phyloP scores from a whole-genome alignment of 495 filamentous ascomycete species.

The Tetracladium marchalianum region DNA sequence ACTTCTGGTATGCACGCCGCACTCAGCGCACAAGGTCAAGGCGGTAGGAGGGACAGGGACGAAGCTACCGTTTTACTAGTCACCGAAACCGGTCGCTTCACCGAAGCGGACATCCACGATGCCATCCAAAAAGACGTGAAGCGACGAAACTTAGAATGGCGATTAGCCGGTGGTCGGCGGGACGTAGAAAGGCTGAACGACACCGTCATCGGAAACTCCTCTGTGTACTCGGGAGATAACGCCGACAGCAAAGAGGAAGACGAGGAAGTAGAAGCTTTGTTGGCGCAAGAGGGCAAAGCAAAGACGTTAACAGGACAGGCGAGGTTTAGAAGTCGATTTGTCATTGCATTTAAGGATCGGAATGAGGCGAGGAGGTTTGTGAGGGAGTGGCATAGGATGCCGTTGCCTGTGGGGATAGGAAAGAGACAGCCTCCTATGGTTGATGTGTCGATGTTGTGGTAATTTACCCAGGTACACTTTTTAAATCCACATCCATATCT shows the following conservation, averaged over 20 bases:
- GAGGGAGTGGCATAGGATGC: conserved; percentile 42
- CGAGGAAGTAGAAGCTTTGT: background rate
- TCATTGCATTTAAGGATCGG: conserved; percentile 36
- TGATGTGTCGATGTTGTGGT: conserved; percentile 40
- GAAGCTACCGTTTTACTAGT: conserved; percentile 32
- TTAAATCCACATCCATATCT: background rate
- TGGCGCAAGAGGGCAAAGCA: background rate
- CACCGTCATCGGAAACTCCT: no score
- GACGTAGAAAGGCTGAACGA: background rate
- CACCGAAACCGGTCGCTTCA: conserved; percentile 29
- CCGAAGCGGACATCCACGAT: conserved; percentile 19
- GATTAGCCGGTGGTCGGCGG: background rate
- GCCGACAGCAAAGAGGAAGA: background rate
- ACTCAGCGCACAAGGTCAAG: background rate
- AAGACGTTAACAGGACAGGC: background rate
- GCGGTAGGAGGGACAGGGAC: background rate
- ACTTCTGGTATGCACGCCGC: conserved; percentile 17
- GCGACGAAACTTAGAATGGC: conserved; percentile 35
- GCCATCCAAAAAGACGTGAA: conserved; percentile 33
- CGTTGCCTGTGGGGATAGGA: conserved; percentile 23
- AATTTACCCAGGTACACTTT: background rate
- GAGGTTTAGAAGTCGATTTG: conserved; percentile 23
- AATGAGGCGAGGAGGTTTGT: conserved; percentile 47
- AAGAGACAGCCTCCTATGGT: conserved; percentile 22
- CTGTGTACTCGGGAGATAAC: background rate